Base-by-base conservation (phyloP, 2,329 filamentous ascomycete genomes). In the Corinectria fuckeliana region DNA sequence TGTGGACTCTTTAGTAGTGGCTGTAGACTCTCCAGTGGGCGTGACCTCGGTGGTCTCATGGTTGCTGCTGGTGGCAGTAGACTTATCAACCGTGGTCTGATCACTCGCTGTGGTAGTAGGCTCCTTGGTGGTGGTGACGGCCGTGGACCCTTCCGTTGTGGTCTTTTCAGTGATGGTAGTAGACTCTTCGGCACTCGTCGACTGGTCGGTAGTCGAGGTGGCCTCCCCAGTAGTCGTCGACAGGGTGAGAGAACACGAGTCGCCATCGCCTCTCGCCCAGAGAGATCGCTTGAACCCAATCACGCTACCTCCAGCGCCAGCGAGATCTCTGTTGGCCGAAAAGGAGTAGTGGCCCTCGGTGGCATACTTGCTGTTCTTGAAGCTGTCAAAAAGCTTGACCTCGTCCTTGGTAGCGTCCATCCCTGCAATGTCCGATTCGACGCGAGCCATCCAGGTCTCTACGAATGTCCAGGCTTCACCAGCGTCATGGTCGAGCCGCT, bases 401-500 rank as follows among this genome's bases (percentile, higher is more conserved):
- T 44, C 50, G 1, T 42, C 36, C 2, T 39, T 50, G 2, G 44
- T 20, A 2, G n/a, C n/a, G n/a, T 59, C 56, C 25, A 59, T 20
- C 4, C 26, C 26, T 6, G 45, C 30, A 3, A 59, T 36, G 9
- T 55, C 38, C 1, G 36, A 6, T 11, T 50, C 56, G 5, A 55
- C 18, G 1, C 14, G 21, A 0, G 44, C 34, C 28, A 13, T 50
- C 56, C 56, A 59, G 7, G 16, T 36, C 18, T 59, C 34, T 4
- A 59, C 56, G 36, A 59, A 59, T 16, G 44, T 9, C 56, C 56
- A 59, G 1, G 56, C 56, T 32, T 54, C 44, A 0, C 11, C 28
- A 2, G 50, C 30, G 14, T 25, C 50, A 1, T 25, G 20, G 2
- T 18, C 20, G n/a, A 59, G 42, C 4, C 44, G 50, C 2, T 30